These are phyloP conservation scores for Escovopsis sp. DNA, from an alignment of 2,329 filamentous ascomycete genomes.

Conservation along the genomic window DNA sequence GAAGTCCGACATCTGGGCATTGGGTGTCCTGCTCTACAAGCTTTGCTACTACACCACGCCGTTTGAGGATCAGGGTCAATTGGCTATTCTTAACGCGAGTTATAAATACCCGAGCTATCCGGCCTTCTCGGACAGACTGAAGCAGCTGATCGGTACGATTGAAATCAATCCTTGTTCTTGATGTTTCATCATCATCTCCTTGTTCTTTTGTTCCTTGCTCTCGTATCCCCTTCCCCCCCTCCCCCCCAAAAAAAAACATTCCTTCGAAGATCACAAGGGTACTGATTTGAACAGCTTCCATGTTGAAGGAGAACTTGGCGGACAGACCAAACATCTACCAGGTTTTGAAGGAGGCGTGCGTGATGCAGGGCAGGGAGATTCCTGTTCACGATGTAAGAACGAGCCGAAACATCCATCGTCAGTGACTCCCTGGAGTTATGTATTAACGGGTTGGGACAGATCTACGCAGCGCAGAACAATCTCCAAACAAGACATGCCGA, in stretches of 20 bases:
- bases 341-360: constrained; percentile 71
- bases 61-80: constrained; percentile 93
- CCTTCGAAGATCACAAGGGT: not conserved
- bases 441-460: constrained; percentile 31
- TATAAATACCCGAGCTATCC: constrained; percentile 86
- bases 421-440: not conserved
- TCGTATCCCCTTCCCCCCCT: too few species aligned
- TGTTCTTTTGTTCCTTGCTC: not conserved
- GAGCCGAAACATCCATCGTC: too few species aligned
- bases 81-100: constrained; percentile 91
- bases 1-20: constrained; percentile 96
- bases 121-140: constrained; percentile 75
- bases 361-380: constrained; percentile 74
- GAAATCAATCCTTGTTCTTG: not conserved
- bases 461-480: constrained; percentile 50
- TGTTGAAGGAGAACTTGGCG: constrained; percentile 74
- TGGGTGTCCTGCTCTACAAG: constrained; percentile 93
- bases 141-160: constrained; percentile 65
- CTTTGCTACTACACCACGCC: constrained; percentile 98
- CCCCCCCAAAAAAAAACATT: too few species aligned
- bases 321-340: constrained; percentile 85
- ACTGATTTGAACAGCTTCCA: constrained; percentile 47
- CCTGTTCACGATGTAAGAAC: constrained; percentile 77
- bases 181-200: not conserved
- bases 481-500: constrained; percentile 35